These are phyloP conservation scores for Collybia sp. DNA, from an alignment of 768 basidiomycete species.

Conservation along the genomic window DNA sequence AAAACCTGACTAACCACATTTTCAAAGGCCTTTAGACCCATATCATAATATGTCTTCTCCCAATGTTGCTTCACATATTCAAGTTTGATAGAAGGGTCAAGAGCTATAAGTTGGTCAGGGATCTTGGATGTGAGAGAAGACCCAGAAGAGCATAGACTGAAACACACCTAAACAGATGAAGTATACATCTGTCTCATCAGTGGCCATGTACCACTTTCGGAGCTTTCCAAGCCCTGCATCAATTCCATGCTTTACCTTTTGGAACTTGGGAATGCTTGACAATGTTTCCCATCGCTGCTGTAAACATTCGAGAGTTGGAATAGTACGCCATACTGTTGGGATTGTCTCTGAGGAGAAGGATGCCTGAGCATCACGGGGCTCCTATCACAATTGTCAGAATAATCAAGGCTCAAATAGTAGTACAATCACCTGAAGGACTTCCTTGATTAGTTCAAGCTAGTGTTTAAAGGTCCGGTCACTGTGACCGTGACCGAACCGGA, in stretches of 20 bases:
- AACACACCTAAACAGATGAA: conserved; percentile 19
- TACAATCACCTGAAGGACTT: conserved; percentile 16
- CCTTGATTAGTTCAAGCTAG: conserved; percentile 15
- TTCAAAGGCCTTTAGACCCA: conserved; percentile 8
- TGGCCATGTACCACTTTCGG: conserved; percentile 19
- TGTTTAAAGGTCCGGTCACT: too few species aligned
- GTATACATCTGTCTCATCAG: conserved; percentile 16
- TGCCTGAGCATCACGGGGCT: conserved; percentile 15
- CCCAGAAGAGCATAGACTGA: conserved; percentile 1
- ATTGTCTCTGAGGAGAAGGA: conserved; percentile 16
- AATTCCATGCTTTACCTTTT: conserved; percentile 11
- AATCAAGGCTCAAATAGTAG: conserved; percentile 3
- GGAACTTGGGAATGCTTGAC: conserved; percentile 10
- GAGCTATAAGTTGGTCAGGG: conserved; percentile 5
- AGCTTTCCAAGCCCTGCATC: conserved; percentile 17
- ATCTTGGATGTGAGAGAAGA: neutral
- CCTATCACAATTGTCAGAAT: conserved; percentile 9
- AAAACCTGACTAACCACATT: conserved; percentile 10
- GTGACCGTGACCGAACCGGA: too few species aligned
- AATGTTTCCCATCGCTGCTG: conserved; percentile 13
- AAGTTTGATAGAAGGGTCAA: conserved; percentile 16
- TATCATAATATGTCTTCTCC: conserved; percentile 6
- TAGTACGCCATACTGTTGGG: conserved; percentile 17
- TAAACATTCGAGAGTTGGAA: conserved; percentile 21
- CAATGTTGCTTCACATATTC: conserved; percentile 13